Evolutionary conservation across 1,284 basidiomycete species (phyloP).

Genomic region (Vanrija sp.): DNA sequence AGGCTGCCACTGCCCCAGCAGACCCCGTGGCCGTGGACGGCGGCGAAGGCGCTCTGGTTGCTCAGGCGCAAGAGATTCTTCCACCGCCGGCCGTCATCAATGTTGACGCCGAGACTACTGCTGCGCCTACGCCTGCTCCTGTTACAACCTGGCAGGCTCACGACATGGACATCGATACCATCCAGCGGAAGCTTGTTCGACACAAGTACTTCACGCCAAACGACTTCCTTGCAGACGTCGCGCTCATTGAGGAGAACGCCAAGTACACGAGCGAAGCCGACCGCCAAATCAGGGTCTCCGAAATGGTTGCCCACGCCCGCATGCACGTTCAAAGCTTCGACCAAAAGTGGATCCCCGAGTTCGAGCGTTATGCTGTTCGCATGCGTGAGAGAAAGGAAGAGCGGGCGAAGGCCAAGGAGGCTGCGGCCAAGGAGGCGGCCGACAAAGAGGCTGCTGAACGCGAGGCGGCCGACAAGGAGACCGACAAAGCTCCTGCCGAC

Average conservation of each 20-base stretch:
- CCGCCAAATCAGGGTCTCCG: constrained; percentile 72
- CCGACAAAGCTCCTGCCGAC: background rate
- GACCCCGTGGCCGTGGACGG: no score
- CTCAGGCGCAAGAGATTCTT: background rate
- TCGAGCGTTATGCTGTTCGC: constrained; percentile 78
- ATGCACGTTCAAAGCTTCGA: constrained; percentile 85
- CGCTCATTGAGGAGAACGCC: constrained; percentile 86
- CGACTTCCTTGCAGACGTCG: constrained; percentile 82
- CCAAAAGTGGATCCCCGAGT: constrained; percentile 72
- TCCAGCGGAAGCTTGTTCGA: constrained; percentile 81
- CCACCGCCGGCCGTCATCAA: background rate
- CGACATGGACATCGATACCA: constrained; percentile 85
- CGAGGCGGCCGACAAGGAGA: background rate
- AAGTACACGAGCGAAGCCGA: constrained; percentile 68
- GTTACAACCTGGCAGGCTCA: constrained; percentile 48
- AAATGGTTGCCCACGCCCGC: constrained; percentile 82
- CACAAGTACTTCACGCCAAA: constrained; percentile 82
- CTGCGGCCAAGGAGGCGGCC: constrained; percentile 56
- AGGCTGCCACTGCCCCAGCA: background rate
- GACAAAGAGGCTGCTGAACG: constrained; percentile 53
- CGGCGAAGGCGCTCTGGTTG: background rate
- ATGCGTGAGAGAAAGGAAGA: constrained; percentile 61
- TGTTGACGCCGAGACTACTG: constrained; percentile 3
- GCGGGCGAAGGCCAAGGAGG: constrained; percentile 63
- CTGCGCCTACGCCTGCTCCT: background rate